Percentiles rank a stretch among this genome's conserved stretches.
Conservation (phyloP, 2,329 filamentous ascomycete genomes). For the Talaromyces pinophilus region DNA sequence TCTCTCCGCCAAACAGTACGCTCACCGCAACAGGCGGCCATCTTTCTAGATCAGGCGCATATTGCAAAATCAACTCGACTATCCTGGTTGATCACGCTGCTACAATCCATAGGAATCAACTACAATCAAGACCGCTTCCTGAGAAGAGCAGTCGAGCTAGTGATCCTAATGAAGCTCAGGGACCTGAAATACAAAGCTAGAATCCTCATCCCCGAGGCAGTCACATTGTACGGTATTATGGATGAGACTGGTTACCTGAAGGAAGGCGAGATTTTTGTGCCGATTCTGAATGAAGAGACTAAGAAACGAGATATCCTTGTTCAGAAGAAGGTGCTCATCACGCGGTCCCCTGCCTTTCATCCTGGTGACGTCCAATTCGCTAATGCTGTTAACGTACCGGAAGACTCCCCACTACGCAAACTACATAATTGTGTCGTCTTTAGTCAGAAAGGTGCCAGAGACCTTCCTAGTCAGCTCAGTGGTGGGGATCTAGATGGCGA, state of each 20-base stretch:
- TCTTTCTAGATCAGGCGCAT: conserved; percentile 63
- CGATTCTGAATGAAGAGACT: conserved; percentile 49
- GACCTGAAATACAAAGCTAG: conserved; percentile 76
- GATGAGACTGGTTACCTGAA: conserved; percentile 72
- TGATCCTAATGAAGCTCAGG: conserved; percentile 69
- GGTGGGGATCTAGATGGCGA: conserved; percentile 86
- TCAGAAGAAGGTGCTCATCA: conserved; percentile 60
- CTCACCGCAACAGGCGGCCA: conserved; percentile 61
- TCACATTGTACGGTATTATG: conserved; percentile 81
- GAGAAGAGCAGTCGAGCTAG: conserved; percentile 67
- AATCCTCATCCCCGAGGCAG: conserved; percentile 68
- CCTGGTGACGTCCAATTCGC: conserved; percentile 76
- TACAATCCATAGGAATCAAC: conserved; percentile 57
- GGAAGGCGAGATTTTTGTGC: conserved; percentile 69
- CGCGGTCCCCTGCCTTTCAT: conserved; percentile 77
- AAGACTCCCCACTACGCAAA: conserved; percentile 59
- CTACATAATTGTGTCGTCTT: conserved; percentile 78
- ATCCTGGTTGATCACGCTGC: conserved; percentile 62
- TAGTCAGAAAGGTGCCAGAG: conserved; percentile 67
- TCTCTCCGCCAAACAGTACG: conserved; percentile 61
- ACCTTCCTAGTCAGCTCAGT: conserved; percentile 75
- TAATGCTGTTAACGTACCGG: conserved; percentile 60
- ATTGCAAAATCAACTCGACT: conserved; percentile 64
- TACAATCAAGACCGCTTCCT: conserved; percentile 71
- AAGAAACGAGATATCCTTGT: conserved; percentile 33